These are phyloP conservation scores for Didymella arachidicola DNA, from an alignment of 2,329 filamentous ascomycete species.

Conservation along the genomic window DNA sequence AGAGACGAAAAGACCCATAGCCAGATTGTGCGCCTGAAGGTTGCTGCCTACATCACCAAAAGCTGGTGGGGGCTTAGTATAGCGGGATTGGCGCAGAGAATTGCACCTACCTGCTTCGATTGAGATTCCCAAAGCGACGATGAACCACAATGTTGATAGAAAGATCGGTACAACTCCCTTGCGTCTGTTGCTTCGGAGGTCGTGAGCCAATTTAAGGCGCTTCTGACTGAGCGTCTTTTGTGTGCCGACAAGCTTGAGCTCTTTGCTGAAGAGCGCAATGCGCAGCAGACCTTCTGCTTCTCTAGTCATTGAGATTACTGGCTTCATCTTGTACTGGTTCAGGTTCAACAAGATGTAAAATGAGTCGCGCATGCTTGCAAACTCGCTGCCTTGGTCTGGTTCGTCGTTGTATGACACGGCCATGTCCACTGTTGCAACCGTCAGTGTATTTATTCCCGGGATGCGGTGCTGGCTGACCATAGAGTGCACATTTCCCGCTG, in stretches of 20 bases:
- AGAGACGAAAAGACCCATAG: constrained; percentile 53
- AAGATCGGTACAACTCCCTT: constrained; percentile 51
- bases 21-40: constrained; percentile 53
- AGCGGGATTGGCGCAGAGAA: too few species aligned
- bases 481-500: constrained; percentile 42
- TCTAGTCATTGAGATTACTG: constrained; percentile 28
- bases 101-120: constrained; percentile 27
- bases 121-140: constrained; percentile 44
- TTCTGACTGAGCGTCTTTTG: constrained; percentile 33
- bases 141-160: constrained; percentile 53
- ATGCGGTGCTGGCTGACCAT: constrained; percentile 3
- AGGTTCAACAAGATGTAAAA: constrained; percentile 54
- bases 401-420: constrained; percentile 36
- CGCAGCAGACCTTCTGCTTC: constrained; percentile 49
- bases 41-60: constrained; percentile 48
- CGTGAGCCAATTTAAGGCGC: constrained; percentile 45
- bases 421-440: constrained; percentile 39
- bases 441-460: constrained; percentile 16
- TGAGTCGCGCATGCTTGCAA: constrained; percentile 50
- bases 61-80: constrained; percentile 22
- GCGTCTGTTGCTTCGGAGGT: constrained; percentile 50
- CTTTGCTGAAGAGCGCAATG: constrained; percentile 50
- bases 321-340: constrained; percentile 54
- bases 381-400: constrained; percentile 35
- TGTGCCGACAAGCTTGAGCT: constrained; percentile 36